Base-by-base conservation (phyloP, 805 yeast genomes). In the Sporopachydermia quercuum region DNA sequence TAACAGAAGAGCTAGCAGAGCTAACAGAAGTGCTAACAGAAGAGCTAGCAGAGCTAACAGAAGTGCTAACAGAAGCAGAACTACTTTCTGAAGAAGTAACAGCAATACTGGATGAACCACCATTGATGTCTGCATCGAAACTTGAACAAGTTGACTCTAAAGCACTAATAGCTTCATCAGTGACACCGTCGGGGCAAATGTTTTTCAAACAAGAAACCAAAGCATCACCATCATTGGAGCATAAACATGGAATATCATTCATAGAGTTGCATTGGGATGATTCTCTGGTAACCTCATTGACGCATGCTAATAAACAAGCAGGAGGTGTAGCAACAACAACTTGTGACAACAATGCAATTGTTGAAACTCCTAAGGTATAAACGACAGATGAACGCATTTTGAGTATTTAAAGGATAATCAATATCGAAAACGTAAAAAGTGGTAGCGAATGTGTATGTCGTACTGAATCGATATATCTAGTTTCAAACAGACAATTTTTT, bases 301-400 rank as follows among this genome's bases (percentile, higher is more conserved):
- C 85, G 71, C 91, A 82, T 27, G 91, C 87, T 56, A 82, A 64
- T 47, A 82, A 60, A 67, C 91, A 82, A 23, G 91, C 91, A 45
- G 93, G 91, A 38, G 91, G 86, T 40, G 85, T 65, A 37, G 78
- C 74, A 38, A 72, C 70, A 18, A 65, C 65, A 5, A 8, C 30
- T 8, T 8, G 8, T 23, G 30, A 8, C 8, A 23, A n/a, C 13
- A 23, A 8, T 8, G 30, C 30, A 8, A 23, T 8, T 8, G 30
- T n/a, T 8, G 30, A 23, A 23, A 23, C 30, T 8, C 30, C n/a
- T n/a, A 23, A 23, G 30, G 30, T 8, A 23, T 8, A 8, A 23
- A 23, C 30, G n/a, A 8, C n/a, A n/a, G n/a, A 23, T 8, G 30
- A 8, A 8, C n/a, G 8, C 30, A 23, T 23, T 23, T 8, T 23